Base-by-base conservation (phyloP, 192 early-diverging fungal species). In the Podochytrium sp. region DNA sequence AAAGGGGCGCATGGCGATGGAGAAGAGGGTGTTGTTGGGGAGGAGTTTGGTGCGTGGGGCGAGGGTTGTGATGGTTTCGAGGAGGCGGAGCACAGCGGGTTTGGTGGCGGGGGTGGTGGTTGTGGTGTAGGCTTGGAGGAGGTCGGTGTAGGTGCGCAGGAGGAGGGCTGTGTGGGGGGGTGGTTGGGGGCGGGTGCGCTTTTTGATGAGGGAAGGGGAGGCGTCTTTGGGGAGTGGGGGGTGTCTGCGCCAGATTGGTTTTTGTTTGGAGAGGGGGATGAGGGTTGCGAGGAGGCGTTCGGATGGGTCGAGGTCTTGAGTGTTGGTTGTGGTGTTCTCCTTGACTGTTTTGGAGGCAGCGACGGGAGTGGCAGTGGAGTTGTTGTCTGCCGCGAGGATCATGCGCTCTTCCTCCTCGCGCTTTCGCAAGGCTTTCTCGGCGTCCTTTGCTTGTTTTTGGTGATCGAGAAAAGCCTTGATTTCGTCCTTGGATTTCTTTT, bases 221-320 rank as follows among this genome's bases (percentile, higher is more conserved):
- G 66, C 66, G 37, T 69, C 66, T 23, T 37, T 23, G 12, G 50
- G 66, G 7, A 69, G 50, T 5, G 66, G 66, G 6, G 66, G 66
- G 51, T 69, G 53, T 18, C 66, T 47, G 50, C 35, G 47, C 66
- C 66, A 69, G 32, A 33, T 23, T n/a, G 66, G 66, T 69, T 69
- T 55, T 18, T 51, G 23, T 5, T 4, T 32, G 52, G 18, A 14
- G 18, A 69, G 66, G 16, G n/a, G 41, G 10, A 29, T 18, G 7
- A 65, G 10, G 10, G 4, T 49, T 2, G 18, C 30, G 41, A 65
- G 10, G 1, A 65, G 43, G 7, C 18, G 25, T 6, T 20, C 64
- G 7, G 7, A 16, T 33, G 6, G 38, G 7, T 20, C 23, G 16
- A 55, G 52, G n/a, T n/a, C n/a, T n/a, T n/a, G 29, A 30, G 29